Evolutionary conservation across 805 yeast genomes (phyloP).

Genomic region (Barnettozyma sucrosica): DNA sequence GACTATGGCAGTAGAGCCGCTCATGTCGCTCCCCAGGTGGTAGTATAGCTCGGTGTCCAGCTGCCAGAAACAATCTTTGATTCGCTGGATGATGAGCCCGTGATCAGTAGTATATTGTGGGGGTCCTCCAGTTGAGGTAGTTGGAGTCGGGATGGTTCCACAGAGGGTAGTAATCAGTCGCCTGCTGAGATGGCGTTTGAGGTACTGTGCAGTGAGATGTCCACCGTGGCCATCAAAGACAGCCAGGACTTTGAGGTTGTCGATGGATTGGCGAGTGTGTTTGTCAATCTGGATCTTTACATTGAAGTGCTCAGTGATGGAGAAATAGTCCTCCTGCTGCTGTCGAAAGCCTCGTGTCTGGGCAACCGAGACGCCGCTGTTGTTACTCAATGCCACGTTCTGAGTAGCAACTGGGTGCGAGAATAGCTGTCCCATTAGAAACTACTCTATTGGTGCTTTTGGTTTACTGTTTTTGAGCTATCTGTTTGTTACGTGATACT

Average conservation of each 20-base stretch:
- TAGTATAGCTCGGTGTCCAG: slow-evolving; percentile 41
- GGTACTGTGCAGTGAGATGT: slow-evolving; percentile 47
- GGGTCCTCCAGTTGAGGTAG: background rate
- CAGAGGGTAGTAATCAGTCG: slow-evolving; percentile 5
- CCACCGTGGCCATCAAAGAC: slow-evolving; percentile 88
- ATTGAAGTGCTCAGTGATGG: slow-evolving; percentile 38
- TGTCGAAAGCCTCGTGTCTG: slow-evolving; percentile 75
- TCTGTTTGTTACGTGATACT: too few species aligned
- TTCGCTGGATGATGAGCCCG: slow-evolving; percentile 30
- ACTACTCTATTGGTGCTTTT: too few species aligned
- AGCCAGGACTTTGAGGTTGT: slow-evolving; percentile 45
- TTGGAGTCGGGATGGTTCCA: slow-evolving; percentile 4
- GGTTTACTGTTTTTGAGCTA: too few species aligned
- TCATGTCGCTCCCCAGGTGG: slow-evolving; percentile 28
- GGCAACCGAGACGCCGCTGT: slow-evolving; percentile 57
- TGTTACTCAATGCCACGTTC: slow-evolving; percentile 30
- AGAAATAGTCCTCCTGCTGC: slow-evolving; percentile 73
- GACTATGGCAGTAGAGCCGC: slow-evolving; percentile 51
- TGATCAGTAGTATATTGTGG: slow-evolving; percentile 27
- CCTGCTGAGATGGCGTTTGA: slow-evolving; percentile 34
- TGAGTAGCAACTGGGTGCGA: slow-evolving; percentile 66
- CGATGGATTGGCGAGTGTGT: slow-evolving; percentile 14
- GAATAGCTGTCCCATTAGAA: slow-evolving; percentile 57
- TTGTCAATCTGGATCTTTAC: slow-evolving; percentile 26
- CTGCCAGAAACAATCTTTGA: slow-evolving; percentile 40